Evolutionary conservation across 139 green algal genomes (phyloP).

Genomic region (Pleodorina starrii): DNA sequence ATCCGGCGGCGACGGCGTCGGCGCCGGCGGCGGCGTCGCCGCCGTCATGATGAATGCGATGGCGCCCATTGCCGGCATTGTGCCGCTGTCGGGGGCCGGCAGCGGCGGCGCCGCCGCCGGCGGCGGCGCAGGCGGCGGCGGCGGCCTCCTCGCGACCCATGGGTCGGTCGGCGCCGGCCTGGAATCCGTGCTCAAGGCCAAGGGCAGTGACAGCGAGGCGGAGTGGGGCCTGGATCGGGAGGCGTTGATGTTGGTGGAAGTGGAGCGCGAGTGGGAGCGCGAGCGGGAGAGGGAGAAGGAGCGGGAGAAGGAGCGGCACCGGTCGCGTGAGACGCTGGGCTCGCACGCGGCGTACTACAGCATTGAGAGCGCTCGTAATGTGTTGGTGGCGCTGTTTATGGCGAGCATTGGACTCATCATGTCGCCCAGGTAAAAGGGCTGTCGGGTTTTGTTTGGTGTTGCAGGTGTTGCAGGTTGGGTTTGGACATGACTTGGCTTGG

Average conservation of each 20-base stretch:
- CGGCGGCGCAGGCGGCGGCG: not conserved
- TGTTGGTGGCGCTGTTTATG: constrained; percentile 97
- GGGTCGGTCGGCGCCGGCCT: not conserved
- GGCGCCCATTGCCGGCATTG: constrained; percentile 27
- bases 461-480: too few relatives aligned
- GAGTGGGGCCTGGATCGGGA: constrained; percentile 12
- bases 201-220: constrained; percentile 13
- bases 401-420: constrained; percentile 94
- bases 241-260: constrained; percentile 40
- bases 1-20: not conserved
- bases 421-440: constrained; percentile 58
- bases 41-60: constrained; percentile 3
- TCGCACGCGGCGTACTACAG: constrained; percentile 50
- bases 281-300: constrained; percentile 28
- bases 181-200: not conserved
- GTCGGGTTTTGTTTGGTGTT: not conserved
- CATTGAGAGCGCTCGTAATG: constrained; percentile 71
- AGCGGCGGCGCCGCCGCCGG: not conserved
- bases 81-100: not conserved
- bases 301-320: constrained; percentile 37
- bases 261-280: constrained; percentile 15
- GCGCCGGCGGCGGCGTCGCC: not conserved
- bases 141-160: not conserved
- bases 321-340: constrained; percentile 12
- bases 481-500: not conserved